These are phyloP conservation scores for Priceomyces fermenticarens DNA, from an alignment of 805 yeast species.

Conservation along the genomic window DNA sequence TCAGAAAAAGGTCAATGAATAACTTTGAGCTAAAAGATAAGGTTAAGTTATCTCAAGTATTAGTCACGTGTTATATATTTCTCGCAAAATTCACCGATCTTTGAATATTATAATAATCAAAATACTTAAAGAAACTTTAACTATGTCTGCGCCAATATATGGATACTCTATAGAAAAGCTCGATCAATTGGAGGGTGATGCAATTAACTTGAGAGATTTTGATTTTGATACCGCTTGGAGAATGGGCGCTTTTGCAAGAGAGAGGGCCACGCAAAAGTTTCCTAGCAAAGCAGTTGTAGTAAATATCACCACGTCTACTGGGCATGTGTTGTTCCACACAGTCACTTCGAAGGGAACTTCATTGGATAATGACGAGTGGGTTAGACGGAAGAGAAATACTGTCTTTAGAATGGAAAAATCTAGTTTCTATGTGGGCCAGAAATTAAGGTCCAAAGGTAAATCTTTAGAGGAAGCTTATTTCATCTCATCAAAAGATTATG, in stretches of 20 bases:
- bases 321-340: constrained; percentile 47
- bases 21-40: no score
- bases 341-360: constrained; percentile 34
- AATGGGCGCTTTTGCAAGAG: constrained; percentile 42
- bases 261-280: constrained; percentile 24
- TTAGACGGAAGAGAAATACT: constrained; percentile 46
- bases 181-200: constrained; percentile 19
- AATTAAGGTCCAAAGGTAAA: constrained; percentile 32
- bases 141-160: constrained; percentile 9
- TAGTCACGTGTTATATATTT: no score
- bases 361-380: constrained; percentile 55
- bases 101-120: no score
- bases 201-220: constrained; percentile 21
- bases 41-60: no score
- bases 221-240: constrained; percentile 42
- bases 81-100: no score
- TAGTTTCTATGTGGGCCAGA: constrained; percentile 46
- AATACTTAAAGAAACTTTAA: not conserved
- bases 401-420: constrained; percentile 48
- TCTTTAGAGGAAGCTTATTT: constrained; percentile 37
- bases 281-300: constrained; percentile 39
- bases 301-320: constrained; percentile 44
- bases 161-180: constrained; percentile 14
- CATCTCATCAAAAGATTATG: constrained; percentile 42
- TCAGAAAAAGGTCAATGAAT: no score